Conservation (phyloP, 2,329 filamentous ascomycete species). For the Neophaeococcomyces mojaviensis region DNA sequence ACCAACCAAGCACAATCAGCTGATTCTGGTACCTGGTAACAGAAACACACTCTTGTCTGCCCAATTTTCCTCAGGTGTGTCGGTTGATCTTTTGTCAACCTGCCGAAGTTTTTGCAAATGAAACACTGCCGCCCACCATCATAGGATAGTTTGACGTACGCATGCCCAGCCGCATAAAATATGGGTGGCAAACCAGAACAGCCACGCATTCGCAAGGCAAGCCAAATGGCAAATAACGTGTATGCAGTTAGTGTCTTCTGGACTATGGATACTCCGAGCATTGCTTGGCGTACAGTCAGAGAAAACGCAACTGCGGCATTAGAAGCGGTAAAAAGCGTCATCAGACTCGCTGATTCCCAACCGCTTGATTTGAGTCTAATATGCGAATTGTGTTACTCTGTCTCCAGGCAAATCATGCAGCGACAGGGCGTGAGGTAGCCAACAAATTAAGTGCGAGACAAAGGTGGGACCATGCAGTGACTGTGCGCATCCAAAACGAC, state of each 20-base stretch:
- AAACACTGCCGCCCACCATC: constrained; percentile 2
- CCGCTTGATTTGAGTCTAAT: not conserved
- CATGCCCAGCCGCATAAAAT: not conserved
- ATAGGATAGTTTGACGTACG: not conserved
- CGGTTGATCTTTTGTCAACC: constrained; percentile 1
- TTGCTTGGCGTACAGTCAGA: not conserved
- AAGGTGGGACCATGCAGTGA: constrained; percentile 6
- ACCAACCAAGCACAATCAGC: constrained; percentile 4
- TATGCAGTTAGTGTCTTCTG: not conserved
- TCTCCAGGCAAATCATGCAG: constrained; percentile 3
- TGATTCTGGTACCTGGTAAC: not conserved
- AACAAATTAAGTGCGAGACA: not conserved
- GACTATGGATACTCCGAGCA: not conserved
- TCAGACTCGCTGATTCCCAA: not conserved
- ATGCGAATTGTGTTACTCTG: not conserved
- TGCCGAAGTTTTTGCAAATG: not conserved
- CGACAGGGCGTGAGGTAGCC: not conserved
- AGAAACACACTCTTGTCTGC: not conserved
- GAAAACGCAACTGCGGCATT: not conserved
- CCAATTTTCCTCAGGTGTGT: not conserved
- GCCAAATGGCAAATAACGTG: not conserved
- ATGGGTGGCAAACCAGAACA: constrained; percentile 1
- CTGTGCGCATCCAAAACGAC: constrained; percentile 3
- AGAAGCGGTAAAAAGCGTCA: not conserved
- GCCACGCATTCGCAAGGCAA: not conserved